These are phyloP conservation scores for Elongisporangium anandrum DNA, from an alignment of 352 stramenopile species.

Conservation along the genomic window DNA sequence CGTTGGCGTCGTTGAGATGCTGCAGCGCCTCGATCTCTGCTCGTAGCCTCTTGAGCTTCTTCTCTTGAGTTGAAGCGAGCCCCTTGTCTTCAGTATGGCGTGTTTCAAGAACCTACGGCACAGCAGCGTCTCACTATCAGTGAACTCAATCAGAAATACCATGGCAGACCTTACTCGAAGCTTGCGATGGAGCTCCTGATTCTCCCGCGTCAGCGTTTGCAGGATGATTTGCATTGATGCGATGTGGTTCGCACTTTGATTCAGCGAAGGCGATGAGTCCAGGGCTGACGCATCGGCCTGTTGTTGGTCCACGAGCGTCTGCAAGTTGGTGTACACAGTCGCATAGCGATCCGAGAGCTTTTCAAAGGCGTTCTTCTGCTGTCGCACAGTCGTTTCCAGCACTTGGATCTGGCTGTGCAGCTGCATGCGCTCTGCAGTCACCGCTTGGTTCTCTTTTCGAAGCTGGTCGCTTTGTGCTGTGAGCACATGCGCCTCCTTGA, in stretches of 20 bases:
- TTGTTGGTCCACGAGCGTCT: conserved; percentile 45
- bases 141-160: background rate
- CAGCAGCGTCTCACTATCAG: background rate
- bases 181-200: conserved; percentile 65
- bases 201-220: conserved; percentile 57
- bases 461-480: conserved; percentile 37
- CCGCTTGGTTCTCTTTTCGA: conserved; percentile 29
- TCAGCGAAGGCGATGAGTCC: conserved; percentile 1
- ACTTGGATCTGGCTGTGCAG: conserved; percentile 37
- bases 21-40: conserved; percentile 73
- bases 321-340: conserved; percentile 43
- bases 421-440: conserved; percentile 29
- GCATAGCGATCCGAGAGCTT: conserved; percentile 63
- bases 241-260: conserved; percentile 3
- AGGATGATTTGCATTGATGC: conserved; percentile 35
- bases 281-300: conserved; percentile 7
- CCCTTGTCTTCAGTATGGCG: conserved; percentile 57
- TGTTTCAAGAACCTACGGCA: conserved; percentile 45
- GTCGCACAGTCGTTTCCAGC: conserved; percentile 31
- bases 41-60: conserved; percentile 61
- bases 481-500: conserved; percentile 22
- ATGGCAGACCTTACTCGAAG: conserved; percentile 24
- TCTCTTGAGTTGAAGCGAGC: conserved; percentile 48
- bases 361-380: conserved; percentile 60
- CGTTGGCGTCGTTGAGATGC: conserved; percentile 57